A percentile compares a stretch with the other conserved stretches of the same genome.
Evolutionary conservation across 2,329 filamentous ascomycete species (phyloP).

Genomic region (Mariannaea elegans): DNA sequence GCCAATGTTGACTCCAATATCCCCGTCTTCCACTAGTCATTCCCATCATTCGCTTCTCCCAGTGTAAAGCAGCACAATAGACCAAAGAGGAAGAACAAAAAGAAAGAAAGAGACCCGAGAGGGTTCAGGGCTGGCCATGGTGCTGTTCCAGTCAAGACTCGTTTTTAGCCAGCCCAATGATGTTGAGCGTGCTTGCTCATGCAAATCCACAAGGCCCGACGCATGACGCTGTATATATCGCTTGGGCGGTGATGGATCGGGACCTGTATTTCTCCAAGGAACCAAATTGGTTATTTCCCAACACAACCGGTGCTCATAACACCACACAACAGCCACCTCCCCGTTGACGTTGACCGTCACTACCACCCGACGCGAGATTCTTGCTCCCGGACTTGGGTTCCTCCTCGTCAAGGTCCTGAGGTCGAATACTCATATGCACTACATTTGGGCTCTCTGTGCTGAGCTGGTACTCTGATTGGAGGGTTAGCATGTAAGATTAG

Average conservation of each 20-base stretch:
- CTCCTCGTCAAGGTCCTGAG: conserved; percentile 85
- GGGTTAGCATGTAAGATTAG: conserved; percentile 8
- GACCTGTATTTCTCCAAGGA: conserved; percentile 9
- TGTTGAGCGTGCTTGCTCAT: conserved; percentile 11
- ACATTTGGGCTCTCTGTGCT: conserved; percentile 80
- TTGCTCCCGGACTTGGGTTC: conserved; percentile 75
- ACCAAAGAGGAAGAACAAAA: conserved; percentile 22
- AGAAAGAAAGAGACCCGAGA: conserved; percentile 32
- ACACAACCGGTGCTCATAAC: conserved; percentile 48
- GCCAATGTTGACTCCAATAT: conserved; percentile 41
- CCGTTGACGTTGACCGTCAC: conserved; percentile 52
- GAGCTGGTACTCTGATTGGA: conserved; percentile 82
- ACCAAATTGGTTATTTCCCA: conserved; percentile 16
- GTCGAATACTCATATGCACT: conserved; percentile 93
- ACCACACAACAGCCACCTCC: conserved; percentile 61
- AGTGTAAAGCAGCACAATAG: conserved; percentile 31
- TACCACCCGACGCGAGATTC: conserved; percentile 51
- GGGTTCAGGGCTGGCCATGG: conserved; percentile 16
- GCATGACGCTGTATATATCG: conserved; percentile 14
- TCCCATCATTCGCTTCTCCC: conserved; percentile 35
- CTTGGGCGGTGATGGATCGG: conserved; percentile 9
- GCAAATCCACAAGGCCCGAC: conserved; percentile 9
- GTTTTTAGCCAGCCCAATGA: conserved; percentile 3
- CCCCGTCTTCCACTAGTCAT: conserved; percentile 38
- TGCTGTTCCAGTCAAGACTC: conserved; percentile 5